These are phyloP conservation scores for Moringa oleifera DNA, from an alignment of 345 rosid genomes.

Conservation along the genomic window DNA sequence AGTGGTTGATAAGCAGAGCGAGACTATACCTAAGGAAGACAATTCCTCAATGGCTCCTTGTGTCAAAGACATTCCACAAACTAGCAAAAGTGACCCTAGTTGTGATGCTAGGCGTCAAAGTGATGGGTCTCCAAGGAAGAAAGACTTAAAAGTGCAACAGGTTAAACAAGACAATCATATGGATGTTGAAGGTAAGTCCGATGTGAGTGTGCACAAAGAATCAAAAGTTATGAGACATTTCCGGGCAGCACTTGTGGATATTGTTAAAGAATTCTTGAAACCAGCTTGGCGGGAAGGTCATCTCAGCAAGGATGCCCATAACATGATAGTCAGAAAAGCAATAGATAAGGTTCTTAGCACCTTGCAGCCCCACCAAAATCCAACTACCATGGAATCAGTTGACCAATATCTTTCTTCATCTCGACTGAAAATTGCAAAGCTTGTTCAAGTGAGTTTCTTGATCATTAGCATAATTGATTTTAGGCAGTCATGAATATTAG, in stretches of 20 bases:
- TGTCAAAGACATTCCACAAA: conserved; percentile 29
- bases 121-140: conserved; percentile 39
- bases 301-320: conserved; percentile 78
- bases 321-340: conserved; percentile 65
- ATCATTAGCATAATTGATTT: background rate
- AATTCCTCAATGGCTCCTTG: conserved; percentile 34
- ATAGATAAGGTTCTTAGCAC: conserved; percentile 65
- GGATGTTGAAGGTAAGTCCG: conserved; percentile 42
- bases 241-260: conserved; percentile 56
- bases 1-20: conserved; percentile 38
- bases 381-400: conserved; percentile 38
- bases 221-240: conserved; percentile 54
- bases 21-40: conserved; percentile 38
- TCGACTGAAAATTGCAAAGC: conserved; percentile 58
- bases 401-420: conserved; percentile 59
- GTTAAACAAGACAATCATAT: conserved; percentile 25
- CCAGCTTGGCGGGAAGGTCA: conserved; percentile 85
- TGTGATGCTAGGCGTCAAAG: conserved; percentile 29
- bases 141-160: conserved; percentile 30
- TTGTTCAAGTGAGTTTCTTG: conserved; percentile 64
- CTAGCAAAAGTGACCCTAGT: conserved; percentile 24
- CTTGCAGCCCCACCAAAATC: conserved; percentile 57
- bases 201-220: conserved; percentile 37
- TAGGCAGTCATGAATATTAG: conserved; percentile 3
- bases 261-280: conserved; percentile 62